Evolutionary conservation across 371 early-diverging fungal species (phyloP), one percentile per base, ranked within the genome.

Genomic region (Mortierella sp.): DNA sequence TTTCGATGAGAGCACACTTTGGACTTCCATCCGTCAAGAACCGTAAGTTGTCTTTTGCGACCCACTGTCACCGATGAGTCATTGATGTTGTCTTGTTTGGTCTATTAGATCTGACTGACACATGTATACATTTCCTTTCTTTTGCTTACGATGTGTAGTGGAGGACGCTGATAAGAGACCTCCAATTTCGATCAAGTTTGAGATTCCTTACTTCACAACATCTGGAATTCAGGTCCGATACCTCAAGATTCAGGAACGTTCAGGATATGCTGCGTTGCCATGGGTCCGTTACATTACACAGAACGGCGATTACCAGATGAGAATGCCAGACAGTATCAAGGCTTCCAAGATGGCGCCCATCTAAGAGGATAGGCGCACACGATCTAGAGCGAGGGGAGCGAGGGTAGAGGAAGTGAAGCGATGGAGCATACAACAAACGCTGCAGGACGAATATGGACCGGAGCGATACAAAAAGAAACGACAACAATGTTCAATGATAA

Each of bases 221-320:
- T 97, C 97, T 6, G 99, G 99, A 61, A 98, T 99, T 77, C 98
- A 98, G 88, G 99, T 99, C 31, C 92, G 99, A 76, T 99, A 99
- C 85, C 92, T 99, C 65, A 99, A 99, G 91, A 97, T 99, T 76
- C 97, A 98, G 64, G 99, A 99, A 85, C 97, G 97, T 88, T 95
- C 95, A 71, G 99, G 99, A 44, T 99, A 99, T 85, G 97, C 97
- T 82, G 98, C 99, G 8, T 91, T 98, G 76, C 99, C 99, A 48
- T 99, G 99, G 99, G 99, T 99, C 44, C 88, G 99, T 65, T 99
- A 99, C 81, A 98, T 99, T 70, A 98, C 99, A 22, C 97, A 97
- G 83, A 97, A 99, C 79, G 98, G 99, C 85, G 93, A 93, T 72
- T 93, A 93, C 72, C 92, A 92, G 87, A 89, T 93, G 90, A 90